Evolutionary conservation across 1,284 basidiomycete genomes (phyloP), one percentile per base, ranked within the genome.

Genomic region (Athelia psychrophila): DNA sequence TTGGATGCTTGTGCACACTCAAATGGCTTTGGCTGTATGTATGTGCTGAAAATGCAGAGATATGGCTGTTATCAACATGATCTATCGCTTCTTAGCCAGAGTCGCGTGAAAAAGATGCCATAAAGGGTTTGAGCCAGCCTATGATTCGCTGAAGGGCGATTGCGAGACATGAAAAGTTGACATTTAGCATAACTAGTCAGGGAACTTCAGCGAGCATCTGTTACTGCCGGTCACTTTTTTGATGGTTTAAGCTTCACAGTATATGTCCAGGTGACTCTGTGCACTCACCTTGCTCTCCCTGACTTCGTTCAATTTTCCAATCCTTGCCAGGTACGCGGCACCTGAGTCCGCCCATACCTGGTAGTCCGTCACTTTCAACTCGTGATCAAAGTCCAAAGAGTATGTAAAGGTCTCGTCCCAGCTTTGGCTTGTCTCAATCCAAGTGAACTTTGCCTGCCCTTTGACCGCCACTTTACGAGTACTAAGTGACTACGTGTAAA

Each of bases 341-440:
- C 82, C 84, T 3, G 83, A 79, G 63, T 87, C 84, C 13, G 81
- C 82, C 84, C 84, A 87, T 0, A 87, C 75, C 60, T 86, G 78
- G 70, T 83, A 85, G 45, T 75, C 68, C 23, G 69, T 71, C 20
- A 87, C 69, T 64, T 80, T 84, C 47, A 65, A 60, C 33, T 76
- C 71, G 20, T 80, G 71, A 53, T 86, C 84, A 61, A 86, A 85
- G 60, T 82, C 78, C 54, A 87, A 64, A 18, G 78, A 71, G 60
- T 85, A 86, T 8, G 71, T 68, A 59, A 87, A 86, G n/a, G 69
- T 72, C 68, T 86, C 85, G 27, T 80, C 66, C 84, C 84, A 87
- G 49, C 70, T 73, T 60, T 81, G 67, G 19, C 66, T 65, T 2
- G 79, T 79, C 51, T 69, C 69, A 49, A 62, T 65, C 84, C 84